A percentile compares a stretch with the other conserved stretches of the same genome.
phyloP scores from a whole-genome alignment of 257 asterid genomes.

The Penstemon eatonii region DNA sequence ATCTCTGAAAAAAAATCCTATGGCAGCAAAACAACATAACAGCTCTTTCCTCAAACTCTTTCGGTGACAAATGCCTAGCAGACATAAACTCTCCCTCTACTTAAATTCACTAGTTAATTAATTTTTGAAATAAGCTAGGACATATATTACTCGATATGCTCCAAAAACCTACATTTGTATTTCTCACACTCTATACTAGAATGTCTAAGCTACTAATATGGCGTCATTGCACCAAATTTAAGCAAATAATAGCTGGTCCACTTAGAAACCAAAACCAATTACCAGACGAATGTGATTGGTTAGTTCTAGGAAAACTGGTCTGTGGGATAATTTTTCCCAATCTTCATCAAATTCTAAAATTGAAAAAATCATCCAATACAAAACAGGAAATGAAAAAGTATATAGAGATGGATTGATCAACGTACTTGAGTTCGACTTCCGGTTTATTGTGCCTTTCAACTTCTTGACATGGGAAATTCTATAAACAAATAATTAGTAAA shows the following conservation, averaged over 20 bases:
- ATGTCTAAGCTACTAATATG: too few species aligned
- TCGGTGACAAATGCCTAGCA: neutral
- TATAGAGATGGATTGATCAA: conserved; percentile 1
- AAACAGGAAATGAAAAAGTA: neutral
- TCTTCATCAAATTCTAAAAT: conserved; percentile 15
- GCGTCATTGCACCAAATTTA: too few species aligned
- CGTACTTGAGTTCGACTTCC: conserved; percentile 97
- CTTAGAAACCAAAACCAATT: too few species aligned
- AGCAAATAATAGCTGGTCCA: too few species aligned
- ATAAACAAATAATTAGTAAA: conserved; percentile 35
- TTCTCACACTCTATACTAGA: neutral
- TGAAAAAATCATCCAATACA: neutral
- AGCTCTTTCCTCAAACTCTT: conserved; percentile 8
- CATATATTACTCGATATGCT: conserved; percentile 3
- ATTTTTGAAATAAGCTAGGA: neutral
- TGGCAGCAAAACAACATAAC: conserved; percentile 12
- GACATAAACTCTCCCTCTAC: neutral
- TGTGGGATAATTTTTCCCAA: neutral
- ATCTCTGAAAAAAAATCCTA: neutral
- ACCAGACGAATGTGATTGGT: too few species aligned
- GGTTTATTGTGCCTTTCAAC: conserved; percentile 99
- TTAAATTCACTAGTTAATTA: neutral
- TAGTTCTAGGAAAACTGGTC: too few species aligned
- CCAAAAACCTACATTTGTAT: neutral
- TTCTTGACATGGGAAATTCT: conserved; percentile 99